Base-by-base conservation (phyloP, 2,329 filamentous ascomycete genomes). In the Aspergillus pseudotamarii region DNA sequence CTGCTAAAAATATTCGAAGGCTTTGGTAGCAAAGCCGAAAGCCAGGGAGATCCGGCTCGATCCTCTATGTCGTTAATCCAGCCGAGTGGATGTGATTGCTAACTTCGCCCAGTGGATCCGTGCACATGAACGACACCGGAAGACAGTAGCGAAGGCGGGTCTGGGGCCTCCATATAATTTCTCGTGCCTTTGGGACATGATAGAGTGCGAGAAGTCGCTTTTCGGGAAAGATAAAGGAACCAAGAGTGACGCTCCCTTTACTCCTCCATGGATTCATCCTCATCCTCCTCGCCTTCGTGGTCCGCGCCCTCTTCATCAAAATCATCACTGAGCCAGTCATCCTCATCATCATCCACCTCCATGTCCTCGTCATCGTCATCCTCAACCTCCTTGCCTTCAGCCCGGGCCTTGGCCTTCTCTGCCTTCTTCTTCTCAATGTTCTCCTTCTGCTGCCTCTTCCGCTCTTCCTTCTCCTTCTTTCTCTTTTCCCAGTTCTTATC, bases 361-460 rank as follows among this genome's bases (percentile, higher is more conserved):
- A 84, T 83, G 45, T 82, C 82, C 19, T 83, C 81, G 16, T 81
- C 81, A n/a, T 80, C 78, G 3, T 78, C 80, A 43, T 81, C 76
- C 61, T 83, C 74, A 64, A 78, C 80, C 41, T 76, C 73, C 61
- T 78, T 75, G 48, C 75, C 79, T 62, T 78, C 75, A 21, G 76
- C 76, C 58, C 72, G 80, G 28, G 80, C 81, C 67, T 81, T 81
- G n/a, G 78, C 85, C 67, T 83, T 87, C 60, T 86, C 84, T 73
- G 89, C 88, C 78, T 85, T 87, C 82, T 97, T 98, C 80, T 85
- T 90, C 79, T 96, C 93, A 2, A 99, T 87, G 71, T 98, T 98
- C 68, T 91, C 93, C 77, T 87, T 93, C 76, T 99, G 95, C 71
- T 92, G 85, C 75, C 89, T 89, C 80, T 88, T 90, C 68, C 95